phyloP scores from a whole-genome alignment of 2,329 filamentous ascomycete species.

The Apiospora phragmitis region DNA sequence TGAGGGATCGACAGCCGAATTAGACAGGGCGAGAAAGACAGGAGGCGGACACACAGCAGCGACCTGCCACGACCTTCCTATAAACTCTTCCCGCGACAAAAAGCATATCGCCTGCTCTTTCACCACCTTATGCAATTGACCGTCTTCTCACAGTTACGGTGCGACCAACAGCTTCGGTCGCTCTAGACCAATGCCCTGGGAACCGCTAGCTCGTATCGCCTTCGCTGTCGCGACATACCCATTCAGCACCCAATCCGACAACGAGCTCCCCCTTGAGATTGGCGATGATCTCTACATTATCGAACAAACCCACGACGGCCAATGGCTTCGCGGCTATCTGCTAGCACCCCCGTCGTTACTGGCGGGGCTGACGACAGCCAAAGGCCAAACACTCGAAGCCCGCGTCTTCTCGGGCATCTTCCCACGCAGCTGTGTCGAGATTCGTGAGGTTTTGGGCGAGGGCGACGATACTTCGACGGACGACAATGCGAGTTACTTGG shows the following conservation, averaged over 20 bases:
- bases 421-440: slow-evolving; percentile 89
- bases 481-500: slow-evolving; percentile 35
- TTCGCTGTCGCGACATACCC: slow-evolving; percentile 97
- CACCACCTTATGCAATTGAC: slow-evolving; percentile 10
- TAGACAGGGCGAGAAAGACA: background rate
- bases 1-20: background rate
- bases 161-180: slow-evolving; percentile 7
- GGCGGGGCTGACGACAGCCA: slow-evolving; percentile 84
- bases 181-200: slow-evolving; percentile 80
- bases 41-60: background rate
- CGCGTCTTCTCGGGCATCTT: slow-evolving; percentile 99
- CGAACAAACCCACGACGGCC: slow-evolving; percentile 87
- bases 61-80: background rate
- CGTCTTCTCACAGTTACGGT: slow-evolving; percentile 9
- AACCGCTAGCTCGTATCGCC: slow-evolving; percentile 92
- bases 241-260: slow-evolving; percentile 81
- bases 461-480: slow-evolving; percentile 52
- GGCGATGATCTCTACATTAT: slow-evolving; percentile 99
- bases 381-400: slow-evolving; percentile 90
- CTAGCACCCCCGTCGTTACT: slow-evolving; percentile 92
- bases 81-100: background rate
- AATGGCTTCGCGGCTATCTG: slow-evolving; percentile 94
- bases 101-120: background rate
- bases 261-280: slow-evolving; percentile 93
- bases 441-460: slow-evolving; percentile 87